These are phyloP conservation scores for Penicillium expansum DNA, from an alignment of 2,329 filamentous ascomycete genomes.

Conservation along the genomic window DNA sequence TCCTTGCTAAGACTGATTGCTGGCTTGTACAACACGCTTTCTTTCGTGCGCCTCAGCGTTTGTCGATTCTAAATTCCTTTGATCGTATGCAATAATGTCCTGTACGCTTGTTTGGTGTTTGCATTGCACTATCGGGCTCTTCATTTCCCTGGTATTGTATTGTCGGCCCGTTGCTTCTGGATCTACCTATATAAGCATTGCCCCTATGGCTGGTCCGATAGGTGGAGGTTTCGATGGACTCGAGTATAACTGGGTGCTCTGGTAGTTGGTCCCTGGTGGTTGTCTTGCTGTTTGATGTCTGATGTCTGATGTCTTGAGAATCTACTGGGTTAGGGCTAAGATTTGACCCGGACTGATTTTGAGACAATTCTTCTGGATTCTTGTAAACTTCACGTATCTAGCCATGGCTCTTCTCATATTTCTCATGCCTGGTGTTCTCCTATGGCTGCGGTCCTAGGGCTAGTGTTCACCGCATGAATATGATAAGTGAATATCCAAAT, in stretches of 20 bases:
- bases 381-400: not conserved
- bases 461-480: not conserved
- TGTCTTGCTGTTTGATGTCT: not conserved
- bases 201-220: slow-evolving; percentile 1
- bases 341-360: not conserved
- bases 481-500: not conserved
- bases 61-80: slow-evolving; percentile 16
- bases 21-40: slow-evolving; percentile 36
- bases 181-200: not conserved
- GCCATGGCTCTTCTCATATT: not conserved
- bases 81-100: slow-evolving; percentile 10
- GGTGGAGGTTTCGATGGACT: not conserved
- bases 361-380: not conserved
- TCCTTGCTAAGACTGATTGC: slow-evolving; percentile 25
- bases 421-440: not conserved
- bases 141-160: not conserved
- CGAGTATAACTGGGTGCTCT: not conserved
- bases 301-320: not conserved
- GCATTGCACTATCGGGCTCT: slow-evolving; percentile 2
- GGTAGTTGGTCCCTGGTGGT: not conserved
- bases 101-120: slow-evolving; percentile 17
- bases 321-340: not conserved
- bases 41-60: slow-evolving; percentile 19
- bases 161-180: not conserved
- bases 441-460: not conserved